Conservation (phyloP, 2,329 filamentous ascomycete genomes). For the Stenocarpella maydis region DNA sequence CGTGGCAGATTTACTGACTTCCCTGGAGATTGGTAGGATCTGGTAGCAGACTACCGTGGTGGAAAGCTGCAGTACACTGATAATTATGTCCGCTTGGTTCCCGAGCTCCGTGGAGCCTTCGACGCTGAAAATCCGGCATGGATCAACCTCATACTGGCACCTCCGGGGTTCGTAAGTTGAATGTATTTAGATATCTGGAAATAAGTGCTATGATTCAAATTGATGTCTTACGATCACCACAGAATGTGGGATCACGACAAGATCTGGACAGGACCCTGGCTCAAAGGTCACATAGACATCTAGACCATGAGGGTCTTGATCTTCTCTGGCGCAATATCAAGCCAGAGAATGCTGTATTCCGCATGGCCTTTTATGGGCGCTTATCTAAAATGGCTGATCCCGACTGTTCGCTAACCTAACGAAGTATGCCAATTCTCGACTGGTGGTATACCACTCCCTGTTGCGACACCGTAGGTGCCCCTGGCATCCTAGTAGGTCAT, state of each 20-base stretch:
- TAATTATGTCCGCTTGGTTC: constrained; percentile 39
- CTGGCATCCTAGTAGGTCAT: constrained; percentile 5
- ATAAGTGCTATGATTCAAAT: constrained; percentile 6
- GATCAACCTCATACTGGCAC: constrained; percentile 42
- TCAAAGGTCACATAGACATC: constrained; percentile 16
- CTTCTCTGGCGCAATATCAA: constrained; percentile 28
- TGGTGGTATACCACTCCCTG: not conserved
- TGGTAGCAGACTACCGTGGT: constrained; percentile 39
- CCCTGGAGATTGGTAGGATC: constrained; percentile 40
- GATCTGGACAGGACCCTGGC: constrained; percentile 4
- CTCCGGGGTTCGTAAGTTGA: constrained; percentile 41
- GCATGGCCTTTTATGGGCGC: constrained; percentile 7
- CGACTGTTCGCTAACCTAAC: not conserved
- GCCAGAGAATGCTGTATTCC: not conserved
- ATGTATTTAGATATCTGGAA: not conserved
- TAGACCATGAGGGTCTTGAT: constrained; percentile 5
- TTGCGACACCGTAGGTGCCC: constrained; percentile 2
- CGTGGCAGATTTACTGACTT: not conserved
- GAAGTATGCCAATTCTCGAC: not conserved
- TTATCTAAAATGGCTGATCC: not conserved
- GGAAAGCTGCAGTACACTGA: constrained; percentile 37
- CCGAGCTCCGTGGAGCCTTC: constrained; percentile 29
- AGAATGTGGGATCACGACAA: constrained; percentile 5
- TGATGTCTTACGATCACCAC: constrained; percentile 21
- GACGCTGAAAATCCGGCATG: constrained; percentile 35